A percentile compares a stretch with the other conserved stretches of the same genome.
phyloP scores from a whole-genome alignment of 1,139 yeast species.

The Pichia sp. region DNA sequence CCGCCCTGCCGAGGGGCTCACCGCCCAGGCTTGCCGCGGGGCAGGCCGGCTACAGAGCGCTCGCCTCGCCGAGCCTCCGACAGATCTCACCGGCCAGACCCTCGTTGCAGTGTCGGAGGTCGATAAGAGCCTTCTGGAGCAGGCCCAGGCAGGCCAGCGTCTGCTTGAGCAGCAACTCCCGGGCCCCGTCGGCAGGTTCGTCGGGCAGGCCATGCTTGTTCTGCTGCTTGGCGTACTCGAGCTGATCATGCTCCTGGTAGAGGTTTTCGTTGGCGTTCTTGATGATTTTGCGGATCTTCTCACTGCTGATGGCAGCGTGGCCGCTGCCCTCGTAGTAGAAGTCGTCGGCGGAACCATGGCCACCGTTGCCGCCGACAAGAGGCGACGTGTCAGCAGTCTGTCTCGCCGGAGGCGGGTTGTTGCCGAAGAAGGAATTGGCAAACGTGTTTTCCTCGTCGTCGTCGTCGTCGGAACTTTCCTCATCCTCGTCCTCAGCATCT shows the following conservation, averaged over 20 bases:
- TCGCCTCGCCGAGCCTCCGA: slow-evolving; percentile 10
- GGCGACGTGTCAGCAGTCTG: slow-evolving; percentile 12
- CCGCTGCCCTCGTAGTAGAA: not conserved
- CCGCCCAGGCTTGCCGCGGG: too few relatives aligned
- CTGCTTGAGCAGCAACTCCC: not conserved
- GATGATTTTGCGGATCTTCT: not conserved
- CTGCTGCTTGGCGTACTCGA: too few relatives aligned
- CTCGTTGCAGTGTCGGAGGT: slow-evolving; percentile 5
- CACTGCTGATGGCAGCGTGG: slow-evolving; percentile 1
- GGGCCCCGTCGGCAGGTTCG: not conserved
- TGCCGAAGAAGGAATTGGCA: slow-evolving; percentile 7
- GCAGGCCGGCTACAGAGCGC: not conserved
- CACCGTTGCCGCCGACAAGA: not conserved
- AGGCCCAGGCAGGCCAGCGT: not conserved
- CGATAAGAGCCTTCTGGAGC: slow-evolving; percentile 2
- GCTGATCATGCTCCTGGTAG: not conserved
- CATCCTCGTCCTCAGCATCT: slow-evolving; percentile 11
- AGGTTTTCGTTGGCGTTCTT: not conserved
- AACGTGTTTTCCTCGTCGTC: slow-evolving; percentile 12
- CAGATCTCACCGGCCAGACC: slow-evolving; percentile 3
- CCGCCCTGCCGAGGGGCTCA: too few relatives aligned
- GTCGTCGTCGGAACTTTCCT: not conserved
- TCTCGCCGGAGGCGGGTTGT: slow-evolving; percentile 2
- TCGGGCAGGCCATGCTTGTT: too few relatives aligned
- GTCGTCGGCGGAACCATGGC: not conserved